phyloP scores from a whole-genome alignment of 1,284 basidiomycete species.

The Rhizoctonia solani region DNA sequence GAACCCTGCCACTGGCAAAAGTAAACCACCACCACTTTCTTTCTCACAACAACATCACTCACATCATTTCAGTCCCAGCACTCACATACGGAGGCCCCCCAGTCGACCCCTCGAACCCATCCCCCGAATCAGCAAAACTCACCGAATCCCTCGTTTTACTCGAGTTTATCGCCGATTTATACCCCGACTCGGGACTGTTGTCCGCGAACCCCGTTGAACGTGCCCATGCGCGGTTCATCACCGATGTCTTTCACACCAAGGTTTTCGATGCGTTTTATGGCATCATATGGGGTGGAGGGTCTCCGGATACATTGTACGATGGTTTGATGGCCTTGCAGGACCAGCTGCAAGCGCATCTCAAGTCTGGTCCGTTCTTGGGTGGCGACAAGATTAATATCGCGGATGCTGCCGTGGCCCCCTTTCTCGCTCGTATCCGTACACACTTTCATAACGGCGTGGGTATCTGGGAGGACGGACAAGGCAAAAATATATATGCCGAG shows the following conservation, averaged over 20 bases:
- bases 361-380: constrained; percentile 49
- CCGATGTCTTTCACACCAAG: constrained; percentile 55
- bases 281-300: constrained; percentile 50
- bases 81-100: constrained; percentile 62
- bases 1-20: constrained; percentile 65
- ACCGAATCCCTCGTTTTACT: constrained; percentile 65
- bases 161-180: constrained; percentile 64
- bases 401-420: constrained; percentile 57
- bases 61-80: constrained; percentile 61
- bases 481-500: constrained; percentile 50
- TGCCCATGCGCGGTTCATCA: constrained; percentile 63
- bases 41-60: too few species aligned
- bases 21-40: background rate
- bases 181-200: constrained; percentile 53
- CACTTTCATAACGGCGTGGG: constrained; percentile 54
- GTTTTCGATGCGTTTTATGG: constrained; percentile 48
- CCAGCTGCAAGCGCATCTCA: constrained; percentile 49
- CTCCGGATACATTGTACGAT: constrained; percentile 49
- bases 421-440: constrained; percentile 52
- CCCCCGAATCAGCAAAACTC: constrained; percentile 60
- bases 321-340: constrained; percentile 52
- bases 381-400: constrained; percentile 58
- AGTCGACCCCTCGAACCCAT: constrained; percentile 56
- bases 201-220: constrained; percentile 59
- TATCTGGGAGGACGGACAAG: constrained; percentile 51